Conservation (phyloP, 768 basidiomycete species). For the Naematelia aurantialba region DNA sequence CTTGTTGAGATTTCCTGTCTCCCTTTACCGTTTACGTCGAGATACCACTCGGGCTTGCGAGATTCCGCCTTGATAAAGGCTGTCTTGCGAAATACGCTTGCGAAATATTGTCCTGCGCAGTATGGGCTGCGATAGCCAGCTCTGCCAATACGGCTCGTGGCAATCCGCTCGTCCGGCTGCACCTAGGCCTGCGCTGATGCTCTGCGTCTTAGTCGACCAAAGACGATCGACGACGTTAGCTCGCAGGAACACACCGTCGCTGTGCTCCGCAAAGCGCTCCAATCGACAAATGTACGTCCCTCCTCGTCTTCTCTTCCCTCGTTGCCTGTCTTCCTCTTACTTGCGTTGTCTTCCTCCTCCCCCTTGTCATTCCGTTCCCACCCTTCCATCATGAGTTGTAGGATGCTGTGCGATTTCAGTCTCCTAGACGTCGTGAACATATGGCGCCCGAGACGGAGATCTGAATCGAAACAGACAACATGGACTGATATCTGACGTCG, state of each 20-base stretch:
- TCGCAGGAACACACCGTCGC: constrained; percentile 95
- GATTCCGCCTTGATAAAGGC: too few species aligned
- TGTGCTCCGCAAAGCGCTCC: constrained; percentile 83
- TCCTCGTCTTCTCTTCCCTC: too few species aligned
- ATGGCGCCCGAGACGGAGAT: too few species aligned
- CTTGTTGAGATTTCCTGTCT: too few species aligned
- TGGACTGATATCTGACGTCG: neutral
- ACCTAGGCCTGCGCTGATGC: neutral
- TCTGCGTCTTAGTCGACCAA: constrained; percentile 69
- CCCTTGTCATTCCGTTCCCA: neutral
- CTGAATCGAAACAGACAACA: too few species aligned
- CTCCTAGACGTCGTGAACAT: neutral
- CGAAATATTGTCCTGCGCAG: too few species aligned
- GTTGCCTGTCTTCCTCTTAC: neutral
- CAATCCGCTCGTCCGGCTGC: neutral
- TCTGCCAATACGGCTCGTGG: too few species aligned
- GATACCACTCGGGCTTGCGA: neutral
- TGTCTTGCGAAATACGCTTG: too few species aligned
- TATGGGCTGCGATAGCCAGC: too few species aligned
- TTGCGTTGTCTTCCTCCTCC: neutral
- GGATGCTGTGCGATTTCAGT: neutral
- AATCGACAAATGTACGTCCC: constrained; percentile 75
- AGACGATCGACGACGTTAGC: constrained; percentile 95
- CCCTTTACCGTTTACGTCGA: too few species aligned
- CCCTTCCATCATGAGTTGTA: too few species aligned